Evolutionary conservation across 2,329 filamentous ascomycete species (phyloP), one percentile per base, ranked within the genome.

Genomic region (Tothia fuscella): DNA sequence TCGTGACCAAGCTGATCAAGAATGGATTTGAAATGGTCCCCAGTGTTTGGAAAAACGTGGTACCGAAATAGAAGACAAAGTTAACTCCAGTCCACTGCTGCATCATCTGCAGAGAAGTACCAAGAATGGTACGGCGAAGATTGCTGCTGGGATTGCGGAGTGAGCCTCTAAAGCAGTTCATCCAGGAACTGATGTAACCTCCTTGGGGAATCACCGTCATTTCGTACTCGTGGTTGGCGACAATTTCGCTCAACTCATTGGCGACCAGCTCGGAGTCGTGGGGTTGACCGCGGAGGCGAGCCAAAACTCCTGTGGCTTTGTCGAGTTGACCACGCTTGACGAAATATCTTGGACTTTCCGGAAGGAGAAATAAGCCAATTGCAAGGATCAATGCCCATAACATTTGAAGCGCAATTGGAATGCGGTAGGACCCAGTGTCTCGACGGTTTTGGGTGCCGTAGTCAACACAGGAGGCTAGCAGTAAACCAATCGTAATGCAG

Each of bases 171-270:
- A 78, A 78, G 64, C 74, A 78, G 60, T 74, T 72, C 44, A 64
- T 56, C 86, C 86, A 93, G 55, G 70, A 73, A 51, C 66, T 66
- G 57, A 79, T 67, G 70, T 79, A 85, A 52, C 73, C 72, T 50
- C 67, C 68, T 50, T 70, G 61, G 48, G 81, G 80, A 45, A 82
- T 78, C 45, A 80, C 65, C 38, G 74, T 53, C 52, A 79, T 70
- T 70, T 93, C 87, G 58, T 89, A 87, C 64, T 84, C 82, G 63
- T 89, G 76, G 70, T 93, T 93, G 67, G 85, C 86, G 46, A 91
- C 72, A 50, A 94, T 85, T 66, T 93, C 86, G 32, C 81, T 74
- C 34, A 93, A 71, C 64, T 93, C 86, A 47, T 75, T 66, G 64
- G 81, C 76, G 62, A 93, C 79, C 60, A 76, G 87, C 48, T 81